Conservation (phyloP, 2,329 filamentous ascomycete species). For the Sporothrix inflata region DNA sequence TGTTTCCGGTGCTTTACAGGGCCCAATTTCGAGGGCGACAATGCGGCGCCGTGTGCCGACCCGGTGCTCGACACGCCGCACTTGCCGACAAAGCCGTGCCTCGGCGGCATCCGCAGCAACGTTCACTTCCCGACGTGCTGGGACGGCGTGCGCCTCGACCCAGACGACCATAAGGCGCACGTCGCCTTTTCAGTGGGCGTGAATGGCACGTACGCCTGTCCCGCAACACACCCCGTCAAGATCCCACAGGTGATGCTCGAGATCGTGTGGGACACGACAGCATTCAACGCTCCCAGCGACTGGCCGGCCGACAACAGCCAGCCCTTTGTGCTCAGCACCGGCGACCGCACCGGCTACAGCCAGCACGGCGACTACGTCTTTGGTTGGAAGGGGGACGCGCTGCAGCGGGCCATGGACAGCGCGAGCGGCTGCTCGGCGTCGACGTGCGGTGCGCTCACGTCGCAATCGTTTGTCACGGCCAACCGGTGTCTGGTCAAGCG, state of each 20-base stretch:
- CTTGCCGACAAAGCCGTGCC: neutral
- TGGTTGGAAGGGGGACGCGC: constrained; percentile 13
- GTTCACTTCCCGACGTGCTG: neutral
- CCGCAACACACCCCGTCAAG: constrained; percentile 38
- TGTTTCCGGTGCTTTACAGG: constrained; percentile 2
- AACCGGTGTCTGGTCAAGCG: neutral
- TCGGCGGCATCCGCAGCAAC: neutral
- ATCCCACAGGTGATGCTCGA: constrained; percentile 34
- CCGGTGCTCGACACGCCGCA: neutral
- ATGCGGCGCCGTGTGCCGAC: neutral
- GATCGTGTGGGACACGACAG: constrained; percentile 29
- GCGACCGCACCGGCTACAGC: constrained; percentile 37
- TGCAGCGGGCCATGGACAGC: constrained; percentile 6
- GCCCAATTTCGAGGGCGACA: neutral
- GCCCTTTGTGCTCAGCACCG: constrained; percentile 25
- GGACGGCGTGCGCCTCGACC: neutral
- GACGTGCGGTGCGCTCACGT: neutral
- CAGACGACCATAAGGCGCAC: neutral
- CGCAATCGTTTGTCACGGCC: neutral
- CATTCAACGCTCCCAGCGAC: constrained; percentile 32
- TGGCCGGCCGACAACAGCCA: neutral
- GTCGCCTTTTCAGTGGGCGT: neutral
- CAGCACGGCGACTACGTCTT: constrained; percentile 27
- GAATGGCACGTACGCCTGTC: neutral
- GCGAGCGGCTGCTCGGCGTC: neutral